These are phyloP conservation scores for Candida manassasensis DNA, from an alignment of 805 yeast genomes.

Conservation along the genomic window DNA sequence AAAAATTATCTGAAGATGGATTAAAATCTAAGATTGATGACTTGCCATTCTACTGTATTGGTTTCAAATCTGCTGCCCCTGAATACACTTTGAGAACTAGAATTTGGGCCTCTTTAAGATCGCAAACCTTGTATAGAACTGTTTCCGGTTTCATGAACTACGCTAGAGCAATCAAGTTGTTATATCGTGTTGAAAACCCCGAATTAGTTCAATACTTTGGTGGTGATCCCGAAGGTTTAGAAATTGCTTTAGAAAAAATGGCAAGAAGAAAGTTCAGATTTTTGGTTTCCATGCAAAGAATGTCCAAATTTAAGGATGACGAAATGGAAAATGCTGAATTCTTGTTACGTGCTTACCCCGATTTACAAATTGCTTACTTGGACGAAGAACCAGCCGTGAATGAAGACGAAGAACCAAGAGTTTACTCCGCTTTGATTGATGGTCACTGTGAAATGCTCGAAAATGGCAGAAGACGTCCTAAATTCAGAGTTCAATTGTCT, in stretches of 20 bases:
- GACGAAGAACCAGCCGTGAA: conserved; percentile 46
- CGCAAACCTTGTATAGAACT: conserved; percentile 44
- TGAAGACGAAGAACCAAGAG: conserved; percentile 41
- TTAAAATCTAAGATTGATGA: conserved; percentile 36
- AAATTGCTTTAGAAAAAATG: conserved; percentile 83
- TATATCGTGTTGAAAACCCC: conserved; percentile 43
- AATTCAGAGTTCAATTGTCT: conserved; percentile 59
- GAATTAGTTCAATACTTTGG: conserved; percentile 84
- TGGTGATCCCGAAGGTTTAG: conserved; percentile 95
- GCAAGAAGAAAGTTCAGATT: conserved; percentile 61
- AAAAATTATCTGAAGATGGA: conserved; percentile 28
- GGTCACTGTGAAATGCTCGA: conserved; percentile 59
- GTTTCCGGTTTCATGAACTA: conserved; percentile 46
- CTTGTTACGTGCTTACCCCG: conserved; percentile 61
- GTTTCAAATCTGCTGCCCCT: conserved; percentile 45
- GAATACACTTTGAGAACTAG: conserved; percentile 44
- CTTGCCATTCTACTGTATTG: conserved; percentile 43
- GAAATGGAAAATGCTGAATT: conserved; percentile 58
- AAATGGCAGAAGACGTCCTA: conserved; percentile 56
- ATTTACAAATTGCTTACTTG: conserved; percentile 57
- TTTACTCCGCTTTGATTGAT: conserved; percentile 66
- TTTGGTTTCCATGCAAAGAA: conserved; percentile 62
- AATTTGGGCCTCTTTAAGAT: conserved; percentile 45
- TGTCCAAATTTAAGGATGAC: conserved; percentile 48
- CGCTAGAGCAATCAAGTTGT: conserved; percentile 42